These are phyloP conservation scores for Neopestalotiopsis sp. DNA, from an alignment of 2,329 filamentous ascomycete genomes.

Conservation along the genomic window DNA sequence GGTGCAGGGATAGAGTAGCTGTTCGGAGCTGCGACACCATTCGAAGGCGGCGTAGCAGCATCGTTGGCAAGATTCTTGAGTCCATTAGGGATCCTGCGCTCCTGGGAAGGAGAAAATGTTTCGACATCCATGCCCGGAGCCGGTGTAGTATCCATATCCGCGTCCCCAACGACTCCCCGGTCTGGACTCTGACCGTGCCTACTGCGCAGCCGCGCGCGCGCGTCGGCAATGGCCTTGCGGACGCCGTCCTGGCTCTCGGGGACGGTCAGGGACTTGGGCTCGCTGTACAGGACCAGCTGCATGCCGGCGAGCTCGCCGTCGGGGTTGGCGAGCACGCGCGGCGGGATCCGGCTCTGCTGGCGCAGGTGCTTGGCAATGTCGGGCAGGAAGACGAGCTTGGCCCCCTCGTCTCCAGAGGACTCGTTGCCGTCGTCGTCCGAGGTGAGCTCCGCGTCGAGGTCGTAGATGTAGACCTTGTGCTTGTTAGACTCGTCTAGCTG, in stretches of 20 bases:
- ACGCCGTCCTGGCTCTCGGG: conserved; percentile 79
- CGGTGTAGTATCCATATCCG: background rate
- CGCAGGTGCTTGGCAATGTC: conserved; percentile 84
- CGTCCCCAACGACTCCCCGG: background rate
- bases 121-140: conserved; percentile 5
- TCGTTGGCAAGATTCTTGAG: conserved; percentile 23
- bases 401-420: conserved; percentile 55
- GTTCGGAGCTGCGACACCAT: background rate
- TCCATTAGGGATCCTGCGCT: conserved; percentile 17
- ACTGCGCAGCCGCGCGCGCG: conserved; percentile 71
- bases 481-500: conserved; percentile 79
- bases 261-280: conserved; percentile 78
- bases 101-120: background rate
- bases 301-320: conserved; percentile 62
- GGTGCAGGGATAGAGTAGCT: background rate
- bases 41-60: background rate
- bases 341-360: conserved; percentile 71
- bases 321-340: conserved; percentile 65
- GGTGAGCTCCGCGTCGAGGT: conserved; percentile 86
- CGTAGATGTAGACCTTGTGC: conserved; percentile 88
- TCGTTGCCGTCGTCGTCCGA: conserved; percentile 40
- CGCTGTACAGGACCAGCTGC: conserved; percentile 84
- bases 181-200: conserved; percentile 50
- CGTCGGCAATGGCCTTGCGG: conserved; percentile 82
- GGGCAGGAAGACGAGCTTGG: conserved; percentile 77